Evolutionary conservation across 2,329 filamentous ascomycete genomes (phyloP).

Genomic region (Neofusicoccum sp.): DNA sequence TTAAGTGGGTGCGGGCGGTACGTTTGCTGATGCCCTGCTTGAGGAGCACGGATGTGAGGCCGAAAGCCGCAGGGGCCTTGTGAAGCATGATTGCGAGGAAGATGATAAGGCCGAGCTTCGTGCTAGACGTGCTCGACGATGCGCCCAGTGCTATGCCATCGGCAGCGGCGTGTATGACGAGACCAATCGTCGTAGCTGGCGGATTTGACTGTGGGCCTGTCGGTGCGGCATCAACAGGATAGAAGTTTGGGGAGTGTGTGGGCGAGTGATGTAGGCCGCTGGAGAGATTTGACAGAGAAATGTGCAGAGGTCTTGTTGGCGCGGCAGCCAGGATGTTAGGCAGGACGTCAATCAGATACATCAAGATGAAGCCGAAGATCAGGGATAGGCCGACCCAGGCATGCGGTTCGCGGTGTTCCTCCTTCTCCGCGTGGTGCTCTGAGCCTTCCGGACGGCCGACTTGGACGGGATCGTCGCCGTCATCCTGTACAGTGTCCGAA

Average conservation of each 20-base stretch:
- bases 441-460: conserved; percentile 38
- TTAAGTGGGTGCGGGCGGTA: conserved; percentile 78
- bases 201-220: conserved; percentile 36
- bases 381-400: conserved; percentile 87
- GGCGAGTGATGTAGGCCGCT: conserved; percentile 49
- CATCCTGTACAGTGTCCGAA: conserved; percentile 39
- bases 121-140: conserved; percentile 65
- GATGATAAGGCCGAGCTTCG: conserved; percentile 78
- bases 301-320: conserved; percentile 74
- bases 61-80: conserved; percentile 95
- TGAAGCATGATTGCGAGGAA: conserved; percentile 97
- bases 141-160: conserved; percentile 96
- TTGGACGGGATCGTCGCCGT: conserved; percentile 40
- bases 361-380: conserved; percentile 86
- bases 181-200: conserved; percentile 70
- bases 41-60: conserved; percentile 83
- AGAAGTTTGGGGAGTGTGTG: conserved; percentile 28
- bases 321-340: conserved; percentile 45
- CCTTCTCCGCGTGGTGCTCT: conserved; percentile 46
- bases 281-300: conserved; percentile 82
- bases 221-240: conserved; percentile 33
- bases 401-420: conserved; percentile 56
- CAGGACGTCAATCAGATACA: conserved; percentile 84
- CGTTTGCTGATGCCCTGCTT: conserved; percentile 91
- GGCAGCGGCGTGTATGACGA: conserved; percentile 95